Conservation (phyloP, 2,329 filamentous ascomycete genomes). For the Aspergillus proliferans region DNA sequence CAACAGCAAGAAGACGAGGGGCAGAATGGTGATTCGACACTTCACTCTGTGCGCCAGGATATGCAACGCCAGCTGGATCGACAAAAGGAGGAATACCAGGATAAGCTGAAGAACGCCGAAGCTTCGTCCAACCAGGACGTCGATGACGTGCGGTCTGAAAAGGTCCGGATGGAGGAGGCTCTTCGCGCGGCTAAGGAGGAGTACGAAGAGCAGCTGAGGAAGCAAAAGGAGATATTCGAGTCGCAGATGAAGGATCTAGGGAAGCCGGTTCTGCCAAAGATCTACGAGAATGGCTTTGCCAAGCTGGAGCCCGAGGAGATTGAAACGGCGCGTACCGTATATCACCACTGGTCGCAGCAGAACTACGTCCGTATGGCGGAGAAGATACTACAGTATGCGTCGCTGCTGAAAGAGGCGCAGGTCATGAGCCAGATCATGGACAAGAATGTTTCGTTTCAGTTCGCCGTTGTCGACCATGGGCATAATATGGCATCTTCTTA, state of each 20-base stretch:
- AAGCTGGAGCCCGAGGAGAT: conserved; percentile 66
- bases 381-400: conserved; percentile 78
- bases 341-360: conserved; percentile 72
- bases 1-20: conserved; percentile 64
- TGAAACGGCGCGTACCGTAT: conserved; percentile 58
- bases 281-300: conserved; percentile 38
- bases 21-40: conserved; percentile 48
- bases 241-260: conserved; percentile 73
- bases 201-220: conserved; percentile 78
- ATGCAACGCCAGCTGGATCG: conserved; percentile 77
- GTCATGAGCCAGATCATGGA: conserved; percentile 97
- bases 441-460: conserved; percentile 89
- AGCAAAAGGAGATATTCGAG: conserved; percentile 79
- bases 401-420: conserved; percentile 87
- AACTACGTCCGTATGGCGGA: conserved; percentile 94
- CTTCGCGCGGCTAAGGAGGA: conserved; percentile 73
- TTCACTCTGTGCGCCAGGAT: conserved; percentile 70
- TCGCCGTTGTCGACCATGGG: conserved; percentile 81
- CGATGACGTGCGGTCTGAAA: conserved; percentile 77
- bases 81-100: conserved; percentile 76
- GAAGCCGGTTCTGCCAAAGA: conserved; percentile 48
- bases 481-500: conserved; percentile 90
- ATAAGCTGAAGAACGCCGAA: conserved; percentile 69
- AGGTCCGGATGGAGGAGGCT: conserved; percentile 75
- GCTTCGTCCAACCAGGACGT: conserved; percentile 65